Percentiles rank a stretch among this genome's conserved stretches.
Evolutionary conservation across 495 filamentous ascomycete genomes (phyloP).

Genomic region (Astrocystis sublimbata): DNA sequence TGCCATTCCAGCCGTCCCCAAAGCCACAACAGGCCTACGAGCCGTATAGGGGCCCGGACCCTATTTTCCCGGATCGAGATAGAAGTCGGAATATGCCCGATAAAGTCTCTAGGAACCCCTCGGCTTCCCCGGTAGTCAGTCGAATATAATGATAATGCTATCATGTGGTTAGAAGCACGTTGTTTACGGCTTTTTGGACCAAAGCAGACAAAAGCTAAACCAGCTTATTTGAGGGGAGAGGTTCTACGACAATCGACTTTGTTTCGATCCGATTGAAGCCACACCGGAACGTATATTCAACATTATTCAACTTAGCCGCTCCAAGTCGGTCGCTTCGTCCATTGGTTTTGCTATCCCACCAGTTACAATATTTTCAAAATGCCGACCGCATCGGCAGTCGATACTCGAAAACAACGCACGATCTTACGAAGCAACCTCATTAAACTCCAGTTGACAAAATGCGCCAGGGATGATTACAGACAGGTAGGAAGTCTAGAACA

Average conservation of each 20-base stretch:
- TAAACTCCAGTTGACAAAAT: constrained; percentile 21
- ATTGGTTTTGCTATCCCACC: too few relatives aligned
- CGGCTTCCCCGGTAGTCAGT: constrained; percentile 33
- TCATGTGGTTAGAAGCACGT: not conserved
- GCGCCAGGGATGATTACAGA: constrained; percentile 25
- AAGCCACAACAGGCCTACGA: constrained; percentile 29
- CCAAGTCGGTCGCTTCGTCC: too few relatives aligned
- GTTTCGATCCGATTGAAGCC: constrained; percentile 15
- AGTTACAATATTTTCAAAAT: constrained; percentile 14
- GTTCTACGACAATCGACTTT: constrained; percentile 10
- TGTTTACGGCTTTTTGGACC: constrained; percentile 15
- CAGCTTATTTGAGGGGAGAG: constrained; percentile 17
- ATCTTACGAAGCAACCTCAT: constrained; percentile 19
- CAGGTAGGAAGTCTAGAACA: constrained; percentile 18
- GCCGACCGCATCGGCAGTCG: constrained; percentile 7
- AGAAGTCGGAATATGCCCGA: constrained; percentile 32
- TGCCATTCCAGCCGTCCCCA: constrained; percentile 29
- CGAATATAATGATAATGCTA: constrained; percentile 25
- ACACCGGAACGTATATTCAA: constrained; percentile 15
- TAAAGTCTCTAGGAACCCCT: constrained; percentile 25
- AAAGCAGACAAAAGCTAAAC: not conserved
- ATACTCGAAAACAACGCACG: constrained; percentile 3
- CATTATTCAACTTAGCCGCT: too few relatives aligned
- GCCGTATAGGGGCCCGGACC: constrained; percentile 27
- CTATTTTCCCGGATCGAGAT: constrained; percentile 35